A percentile compares a stretch with the other conserved stretches of the same genome.
Evolutionary conservation across 1,284 basidiomycete genomes (phyloP).

Genomic region (Cutaneotrichosporon arboriforme): DNA sequence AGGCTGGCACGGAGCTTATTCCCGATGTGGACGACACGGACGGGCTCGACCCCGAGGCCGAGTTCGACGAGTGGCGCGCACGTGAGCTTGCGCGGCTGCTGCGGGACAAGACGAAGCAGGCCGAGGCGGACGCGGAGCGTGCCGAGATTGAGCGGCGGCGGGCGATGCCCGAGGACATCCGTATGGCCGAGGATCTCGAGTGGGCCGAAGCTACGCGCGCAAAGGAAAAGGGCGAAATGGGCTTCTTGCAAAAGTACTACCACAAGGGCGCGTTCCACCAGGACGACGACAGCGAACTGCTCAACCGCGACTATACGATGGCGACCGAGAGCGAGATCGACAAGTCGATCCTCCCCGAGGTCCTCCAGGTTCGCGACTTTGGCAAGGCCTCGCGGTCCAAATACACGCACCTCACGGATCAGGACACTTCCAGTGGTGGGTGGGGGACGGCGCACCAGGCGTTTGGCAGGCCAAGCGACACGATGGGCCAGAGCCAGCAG

Average conservation of each 20-base stretch:
- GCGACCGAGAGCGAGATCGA: constrained; percentile 81
- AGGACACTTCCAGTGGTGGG: constrained; percentile 83
- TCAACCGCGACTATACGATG: constrained; percentile 82
- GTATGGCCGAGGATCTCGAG: constrained; percentile 83
- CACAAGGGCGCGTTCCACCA: constrained; percentile 99
- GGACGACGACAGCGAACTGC: constrained; percentile 84
- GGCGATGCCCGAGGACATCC: constrained; percentile 84
- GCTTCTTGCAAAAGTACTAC: constrained; percentile 97
- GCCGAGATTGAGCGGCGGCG: constrained; percentile 85
- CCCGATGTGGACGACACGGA: constrained; percentile 94
- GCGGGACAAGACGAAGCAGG: constrained; percentile 78
- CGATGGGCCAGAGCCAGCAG: constrained; percentile 50
- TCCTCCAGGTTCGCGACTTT: constrained; percentile 97
- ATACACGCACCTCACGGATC: constrained; percentile 90
- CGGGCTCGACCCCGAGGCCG: constrained; percentile 77
- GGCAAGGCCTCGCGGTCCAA: constrained; percentile 56
- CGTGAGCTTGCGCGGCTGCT: constrained; percentile 87
- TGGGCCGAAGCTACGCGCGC: constrained; percentile 71
- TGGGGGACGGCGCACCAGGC: constrained; percentile 59
- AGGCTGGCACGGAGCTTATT: constrained; percentile 65
- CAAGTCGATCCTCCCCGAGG: constrained; percentile 76
- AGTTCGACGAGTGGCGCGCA: constrained; percentile 94
- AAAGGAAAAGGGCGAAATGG: constrained; percentile 59
- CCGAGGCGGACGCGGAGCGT: constrained; percentile 69
- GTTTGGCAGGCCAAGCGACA: constrained; percentile 52